Conservation (phyloP, 768 basidiomycete species). For the Termitomyces sp. region DNA sequence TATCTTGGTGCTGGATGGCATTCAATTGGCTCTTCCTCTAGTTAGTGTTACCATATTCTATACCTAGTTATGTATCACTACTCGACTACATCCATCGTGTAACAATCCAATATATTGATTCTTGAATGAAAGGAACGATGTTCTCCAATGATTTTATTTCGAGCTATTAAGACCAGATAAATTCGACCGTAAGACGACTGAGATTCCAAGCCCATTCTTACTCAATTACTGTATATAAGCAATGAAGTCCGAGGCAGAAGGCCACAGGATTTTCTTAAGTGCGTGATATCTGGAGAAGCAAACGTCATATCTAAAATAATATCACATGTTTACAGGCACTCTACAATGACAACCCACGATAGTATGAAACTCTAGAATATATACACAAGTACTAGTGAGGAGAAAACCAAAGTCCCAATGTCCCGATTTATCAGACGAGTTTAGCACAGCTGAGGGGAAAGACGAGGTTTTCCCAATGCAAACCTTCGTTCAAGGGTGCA, state of each 20-base stretch:
- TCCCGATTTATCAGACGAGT: background rate
- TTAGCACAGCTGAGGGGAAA: background rate
- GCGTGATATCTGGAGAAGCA: too few relatives aligned
- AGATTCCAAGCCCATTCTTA: background rate
- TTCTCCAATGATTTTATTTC: background rate
- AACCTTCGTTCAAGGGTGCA: background rate
- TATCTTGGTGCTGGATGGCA: background rate
- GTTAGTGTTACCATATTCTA: background rate
- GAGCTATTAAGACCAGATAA: background rate
- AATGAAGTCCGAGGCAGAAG: background rate
- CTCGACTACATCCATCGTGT: background rate
- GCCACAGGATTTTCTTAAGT: too few relatives aligned
- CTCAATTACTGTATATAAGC: background rate
- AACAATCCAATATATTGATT: background rate
- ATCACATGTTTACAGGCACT: background rate
- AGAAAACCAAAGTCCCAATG: background rate
- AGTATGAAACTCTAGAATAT: background rate
- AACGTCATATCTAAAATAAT: background rate
- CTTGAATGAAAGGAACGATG: background rate
- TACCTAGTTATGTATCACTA: background rate
- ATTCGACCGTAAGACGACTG: background rate
- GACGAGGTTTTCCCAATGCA: background rate
- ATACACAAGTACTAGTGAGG: background rate
- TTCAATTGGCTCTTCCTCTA: background rate
- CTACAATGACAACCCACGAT: background rate